phyloP scores from a whole-genome alignment of 1,284 basidiomycete genomes.

The Earliella scabrosa region DNA sequence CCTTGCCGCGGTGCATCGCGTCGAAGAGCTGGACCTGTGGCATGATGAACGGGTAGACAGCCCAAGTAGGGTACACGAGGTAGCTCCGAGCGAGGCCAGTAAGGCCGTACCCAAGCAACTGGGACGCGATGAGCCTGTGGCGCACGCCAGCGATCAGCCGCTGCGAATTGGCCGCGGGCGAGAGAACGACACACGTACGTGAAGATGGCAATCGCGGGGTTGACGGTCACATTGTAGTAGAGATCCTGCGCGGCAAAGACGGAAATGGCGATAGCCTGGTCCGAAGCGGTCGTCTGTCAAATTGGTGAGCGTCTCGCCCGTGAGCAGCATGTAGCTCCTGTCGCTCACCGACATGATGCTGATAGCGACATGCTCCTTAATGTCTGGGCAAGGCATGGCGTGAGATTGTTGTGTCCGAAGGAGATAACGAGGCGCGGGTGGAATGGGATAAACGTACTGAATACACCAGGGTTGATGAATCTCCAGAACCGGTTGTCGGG shows the following conservation, averaged over 20 bases:
- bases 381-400: conserved; percentile 44
- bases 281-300: conserved; percentile 12
- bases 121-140: conserved; percentile 32
- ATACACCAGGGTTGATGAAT: conserved; percentile 57
- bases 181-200: conserved; percentile 35
- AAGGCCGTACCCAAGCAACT: conserved; percentile 77
- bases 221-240: conserved; percentile 41
- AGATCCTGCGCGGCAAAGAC: conserved; percentile 39
- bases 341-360: conserved; percentile 48
- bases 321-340: conserved; percentile 37
- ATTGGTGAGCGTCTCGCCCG: conserved; percentile 24
- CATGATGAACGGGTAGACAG: conserved; percentile 32
- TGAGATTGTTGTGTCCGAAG: not conserved
- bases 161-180: conserved; percentile 34
- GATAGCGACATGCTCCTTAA: conserved; percentile 65
- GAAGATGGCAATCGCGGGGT: conserved; percentile 42
- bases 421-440: not conserved
- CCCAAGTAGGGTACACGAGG: conserved; percentile 80
- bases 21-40: conserved; percentile 58
- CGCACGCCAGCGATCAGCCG: not conserved
- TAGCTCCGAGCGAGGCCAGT: conserved; percentile 83
- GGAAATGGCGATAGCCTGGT: conserved; percentile 28
- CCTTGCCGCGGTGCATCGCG: conserved; percentile 55
- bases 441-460: conserved; percentile 43
- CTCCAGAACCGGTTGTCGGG: conserved; percentile 51